Conservation (phyloP, 345 rosid genomes). For the Punica granatum region DNA sequence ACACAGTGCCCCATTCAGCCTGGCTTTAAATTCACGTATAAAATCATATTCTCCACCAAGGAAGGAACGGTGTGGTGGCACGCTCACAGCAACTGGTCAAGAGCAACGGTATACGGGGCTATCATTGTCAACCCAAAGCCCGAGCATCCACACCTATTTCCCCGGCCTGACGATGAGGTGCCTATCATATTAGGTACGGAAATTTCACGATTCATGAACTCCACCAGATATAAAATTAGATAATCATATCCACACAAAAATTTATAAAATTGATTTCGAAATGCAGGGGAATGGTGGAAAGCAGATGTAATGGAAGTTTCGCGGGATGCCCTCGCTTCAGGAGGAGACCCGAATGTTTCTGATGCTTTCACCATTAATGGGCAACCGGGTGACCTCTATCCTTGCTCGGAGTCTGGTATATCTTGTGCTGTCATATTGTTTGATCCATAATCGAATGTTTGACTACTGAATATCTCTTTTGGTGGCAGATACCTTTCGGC, state of each 20-base stretch:
- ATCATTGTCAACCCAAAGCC: constrained; percentile 9
- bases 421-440: not conserved
- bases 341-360: constrained; percentile 22
- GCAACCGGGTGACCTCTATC: constrained; percentile 35
- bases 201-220: no score
- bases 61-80: constrained; percentile 43
- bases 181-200: constrained; percentile 9
- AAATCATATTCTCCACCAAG: constrained; percentile 16
- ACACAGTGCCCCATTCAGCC: constrained; percentile 19
- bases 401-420: constrained; percentile 23
- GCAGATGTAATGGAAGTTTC: constrained; percentile 10
- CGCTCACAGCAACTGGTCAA: constrained; percentile 32
- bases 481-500: constrained; percentile 19
- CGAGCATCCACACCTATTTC: not conserved
- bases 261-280: no score
- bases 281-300: constrained; percentile 44
- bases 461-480: not conserved
- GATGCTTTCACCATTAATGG: constrained; percentile 39
- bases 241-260: no score
- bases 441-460: not conserved
- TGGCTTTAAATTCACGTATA: constrained; percentile 10
- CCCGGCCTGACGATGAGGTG: not conserved
- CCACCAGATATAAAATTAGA: no score
- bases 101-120: constrained; percentile 31
- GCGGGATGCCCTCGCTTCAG: constrained; percentile 8